A percentile compares a stretch with the other conserved stretches of the same genome.
phyloP scores from a whole-genome alignment of 2,329 filamentous ascomycete genomes.

The Pestalotiopsis fici region DNA sequence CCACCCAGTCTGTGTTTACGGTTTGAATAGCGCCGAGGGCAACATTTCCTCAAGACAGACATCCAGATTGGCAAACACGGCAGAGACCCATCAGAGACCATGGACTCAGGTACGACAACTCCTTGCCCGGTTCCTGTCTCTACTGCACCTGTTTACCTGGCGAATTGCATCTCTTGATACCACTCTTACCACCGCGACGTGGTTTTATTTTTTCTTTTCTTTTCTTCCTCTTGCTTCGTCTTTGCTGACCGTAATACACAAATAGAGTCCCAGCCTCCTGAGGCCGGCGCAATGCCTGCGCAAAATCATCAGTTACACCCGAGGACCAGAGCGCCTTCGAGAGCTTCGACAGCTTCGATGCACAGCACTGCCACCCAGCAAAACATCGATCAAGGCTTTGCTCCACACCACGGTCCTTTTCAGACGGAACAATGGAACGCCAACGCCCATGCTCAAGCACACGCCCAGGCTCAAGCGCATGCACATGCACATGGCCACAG shows the following conservation, averaged over 20 bases:
- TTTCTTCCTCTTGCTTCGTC: neutral
- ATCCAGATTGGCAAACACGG: constrained; percentile 11
- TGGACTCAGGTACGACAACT: constrained; percentile 13
- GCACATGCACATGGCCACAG: neutral
- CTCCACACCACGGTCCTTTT: constrained; percentile 38
- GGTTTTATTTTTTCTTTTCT: neutral
- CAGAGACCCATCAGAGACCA: neutral
- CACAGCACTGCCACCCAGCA: constrained; percentile 55
- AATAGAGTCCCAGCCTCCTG: constrained; percentile 27
- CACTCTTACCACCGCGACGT: neutral
- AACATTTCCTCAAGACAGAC: neutral
- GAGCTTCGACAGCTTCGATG: constrained; percentile 58
- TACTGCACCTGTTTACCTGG: neutral
- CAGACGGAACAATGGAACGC: constrained; percentile 48
- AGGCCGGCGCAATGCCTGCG: constrained; percentile 35
- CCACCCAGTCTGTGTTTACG: constrained; percentile 10
- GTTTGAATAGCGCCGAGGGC: neutral
- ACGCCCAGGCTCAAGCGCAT: neutral
- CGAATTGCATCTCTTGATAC: neutral
- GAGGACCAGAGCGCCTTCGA: constrained; percentile 53
- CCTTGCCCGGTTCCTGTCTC: neutral
- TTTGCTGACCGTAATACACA: constrained; percentile 12
- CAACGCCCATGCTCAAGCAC: constrained; percentile 28
- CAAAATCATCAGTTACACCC: constrained; percentile 38
- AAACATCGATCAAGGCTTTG: constrained; percentile 50